Conservation (phyloP, 495 filamentous ascomycete species). For the Podospora sp. region DNA sequence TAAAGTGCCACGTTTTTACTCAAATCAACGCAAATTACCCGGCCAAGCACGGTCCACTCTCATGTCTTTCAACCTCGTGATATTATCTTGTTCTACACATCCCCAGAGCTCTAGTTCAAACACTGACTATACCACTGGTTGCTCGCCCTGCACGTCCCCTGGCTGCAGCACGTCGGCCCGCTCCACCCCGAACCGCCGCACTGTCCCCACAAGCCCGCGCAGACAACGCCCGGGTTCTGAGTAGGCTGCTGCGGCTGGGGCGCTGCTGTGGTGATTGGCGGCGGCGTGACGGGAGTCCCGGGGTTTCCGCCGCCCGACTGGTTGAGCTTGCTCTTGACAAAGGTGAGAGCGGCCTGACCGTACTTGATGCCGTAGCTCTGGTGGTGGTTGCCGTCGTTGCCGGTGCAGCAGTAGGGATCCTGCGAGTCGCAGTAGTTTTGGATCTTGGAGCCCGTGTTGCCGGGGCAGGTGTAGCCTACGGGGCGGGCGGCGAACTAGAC, state of each 20-base stretch:
- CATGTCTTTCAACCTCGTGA: no score
- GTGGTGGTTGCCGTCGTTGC: constrained; percentile 60
- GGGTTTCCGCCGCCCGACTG: background rate
- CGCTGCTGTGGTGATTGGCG: background rate
- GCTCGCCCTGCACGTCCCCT: constrained; percentile 33
- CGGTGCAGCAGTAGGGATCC: constrained; percentile 69
- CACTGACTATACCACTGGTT: constrained; percentile 44
- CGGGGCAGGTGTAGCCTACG: constrained; percentile 57
- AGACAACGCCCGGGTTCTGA: constrained; percentile 17
- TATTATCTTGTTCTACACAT: no score
- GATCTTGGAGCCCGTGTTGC: constrained; percentile 48
- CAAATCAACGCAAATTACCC: background rate
- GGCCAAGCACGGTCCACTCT: no score
- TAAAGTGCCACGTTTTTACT: background rate
- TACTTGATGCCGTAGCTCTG: constrained; percentile 61
- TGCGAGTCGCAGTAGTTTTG: constrained; percentile 65
- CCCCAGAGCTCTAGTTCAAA: constrained; percentile 26
- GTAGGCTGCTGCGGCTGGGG: background rate
- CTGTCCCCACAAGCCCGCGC: constrained; percentile 33
- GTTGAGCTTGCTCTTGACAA: constrained; percentile 30
- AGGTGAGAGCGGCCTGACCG: constrained; percentile 39
- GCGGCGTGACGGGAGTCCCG: background rate
- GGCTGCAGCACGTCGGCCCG: constrained; percentile 33
- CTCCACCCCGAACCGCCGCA: constrained; percentile 38
- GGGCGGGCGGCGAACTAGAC: constrained; percentile 59